Evolutionary conservation across 2,329 filamentous ascomycete species (phyloP), one percentile per base, ranked within the genome.

Genomic region (Atkinsonella hypoxylon): DNA sequence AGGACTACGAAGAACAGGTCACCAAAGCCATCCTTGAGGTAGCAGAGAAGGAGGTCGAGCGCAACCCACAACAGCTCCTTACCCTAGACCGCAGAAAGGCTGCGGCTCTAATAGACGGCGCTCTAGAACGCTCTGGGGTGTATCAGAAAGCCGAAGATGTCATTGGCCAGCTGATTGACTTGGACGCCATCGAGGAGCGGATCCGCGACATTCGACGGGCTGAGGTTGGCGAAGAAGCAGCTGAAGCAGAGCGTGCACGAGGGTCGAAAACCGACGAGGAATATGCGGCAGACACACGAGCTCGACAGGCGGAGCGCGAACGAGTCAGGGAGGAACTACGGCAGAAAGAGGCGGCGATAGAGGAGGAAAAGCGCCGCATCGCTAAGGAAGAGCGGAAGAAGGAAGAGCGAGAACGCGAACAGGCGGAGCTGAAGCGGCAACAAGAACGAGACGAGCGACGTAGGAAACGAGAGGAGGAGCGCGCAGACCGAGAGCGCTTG

Each of bases 191-290:
- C 52, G 83, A 89, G 61, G 71, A 75, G 26, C 79, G 80, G 47
- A 81, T 91, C 61, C 80, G 87, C 53, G 78, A 83, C 56, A 76
- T 87, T 47, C 76, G 87, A 22, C 72, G 75, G 17, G 73, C 74
- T 13, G 84, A 89, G 52, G 78, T 90, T 54, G 87, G 87, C 26
- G 74, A 79, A 41, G 83, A 86, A 51, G 78, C 75, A 2, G 85
- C 86, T 3, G 75, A 75, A 30, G 77, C 79, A 18, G 87, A 91
- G 62, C 70, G 78, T 41, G 56, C 69, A 10, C 79, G 77, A 49
- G 87, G 87, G 17, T 72, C 78, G 45, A 89, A 87, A 64, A 85
- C 81, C 1, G 86, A 91, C 57, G 79, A 83, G 50, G 81, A 85
- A 46, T 91, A 89, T 63, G 81, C 78, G 1, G 75, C 75, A 45